Conservation (phyloP, 805 yeast genomes). For the Cyberlindnera maclurae region DNA sequence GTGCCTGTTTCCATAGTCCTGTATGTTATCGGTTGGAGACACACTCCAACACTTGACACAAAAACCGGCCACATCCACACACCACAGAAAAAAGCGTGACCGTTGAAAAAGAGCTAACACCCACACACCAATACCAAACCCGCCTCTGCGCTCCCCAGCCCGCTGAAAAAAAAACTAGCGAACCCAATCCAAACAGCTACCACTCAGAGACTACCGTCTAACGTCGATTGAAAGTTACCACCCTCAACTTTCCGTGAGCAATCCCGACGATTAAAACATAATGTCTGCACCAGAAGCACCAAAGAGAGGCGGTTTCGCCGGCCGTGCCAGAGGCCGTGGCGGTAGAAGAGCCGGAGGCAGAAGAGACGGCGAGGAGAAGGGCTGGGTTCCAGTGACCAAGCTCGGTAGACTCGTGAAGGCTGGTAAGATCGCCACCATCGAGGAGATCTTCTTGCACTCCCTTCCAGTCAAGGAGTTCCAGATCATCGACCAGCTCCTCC, state of each 20-base stretch:
- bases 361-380: slow-evolving; percentile 91
- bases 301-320: slow-evolving; percentile 48
- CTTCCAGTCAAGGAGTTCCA: slow-evolving; percentile 99
- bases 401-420: slow-evolving; percentile 99
- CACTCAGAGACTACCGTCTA: not conserved
- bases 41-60: too few species aligned
- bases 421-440: slow-evolving; percentile 92
- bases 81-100: too few species aligned
- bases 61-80: too few species aligned
- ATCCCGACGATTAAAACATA: slow-evolving; percentile 35
- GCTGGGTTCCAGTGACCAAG: slow-evolving; percentile 99
- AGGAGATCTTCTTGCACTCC: slow-evolving; percentile 98
- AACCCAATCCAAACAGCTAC: not conserved
- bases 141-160: too few species aligned
- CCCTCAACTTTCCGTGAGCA: slow-evolving; percentile 45
- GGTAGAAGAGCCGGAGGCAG: slow-evolving; percentile 65
- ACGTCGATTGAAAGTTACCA: slow-evolving; percentile 49
- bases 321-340: slow-evolving; percentile 51
- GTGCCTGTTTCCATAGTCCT: too few species aligned
- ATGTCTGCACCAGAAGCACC: slow-evolving; percentile 36
- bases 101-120: too few species aligned
- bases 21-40: too few species aligned
- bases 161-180: slow-evolving; percentile 5
- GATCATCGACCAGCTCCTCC: slow-evolving; percentile 94
- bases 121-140: too few species aligned